Evolutionary conservation across 1,284 basidiomycete species (phyloP), one percentile per base, ranked within the genome.

Genomic region (Austroboletus niveus): DNA sequence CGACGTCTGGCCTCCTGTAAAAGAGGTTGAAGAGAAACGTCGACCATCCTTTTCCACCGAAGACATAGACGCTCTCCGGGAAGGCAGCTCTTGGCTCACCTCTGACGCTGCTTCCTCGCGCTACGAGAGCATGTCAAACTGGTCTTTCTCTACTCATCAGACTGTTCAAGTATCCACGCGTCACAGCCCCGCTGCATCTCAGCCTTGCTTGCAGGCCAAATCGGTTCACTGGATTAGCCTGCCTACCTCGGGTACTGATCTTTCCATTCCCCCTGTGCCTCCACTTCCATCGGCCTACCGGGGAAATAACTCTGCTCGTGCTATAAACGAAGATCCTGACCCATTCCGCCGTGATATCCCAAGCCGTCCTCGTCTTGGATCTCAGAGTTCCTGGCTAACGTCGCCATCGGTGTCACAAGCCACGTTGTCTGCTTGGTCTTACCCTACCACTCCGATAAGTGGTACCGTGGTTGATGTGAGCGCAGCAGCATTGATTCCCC

Each of bases 71-170:
- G 83, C 72, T 8, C 73, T 87, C 49, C 80, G 81, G 38, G 85
- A 87, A 56, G 84, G 85, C 44, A 80, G 79, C 49, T 87, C 86
- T 15, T 88, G 87, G 86, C 80, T 89, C 53, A 86, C 86, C 2
- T 87, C 85, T 42, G 75, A 79, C 40, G 74, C 78, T 5, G 76
- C 74, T 56, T 69, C 74, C 51, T 80, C 82, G n/a, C 77, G 75
- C 36, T 79, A 72, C 48, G 74, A 77, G 43, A 85, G 84, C 1
- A 68, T 80, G 17, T 87, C 84, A 10, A 76, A 77, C 17, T 87
- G 85, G 77, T 87, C 85, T 1, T 86, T 87, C 66, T 82, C 84
- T 1, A 86, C 84, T 1, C 79, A 81, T 59, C 77, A 81, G 45
- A 79, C 79, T 6, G 60, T 22, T 10, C 48, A 48, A 27, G 47